Conservation (phyloP, 2,329 filamentous ascomycete species). For the Tolypocladium paradoxum region DNA sequence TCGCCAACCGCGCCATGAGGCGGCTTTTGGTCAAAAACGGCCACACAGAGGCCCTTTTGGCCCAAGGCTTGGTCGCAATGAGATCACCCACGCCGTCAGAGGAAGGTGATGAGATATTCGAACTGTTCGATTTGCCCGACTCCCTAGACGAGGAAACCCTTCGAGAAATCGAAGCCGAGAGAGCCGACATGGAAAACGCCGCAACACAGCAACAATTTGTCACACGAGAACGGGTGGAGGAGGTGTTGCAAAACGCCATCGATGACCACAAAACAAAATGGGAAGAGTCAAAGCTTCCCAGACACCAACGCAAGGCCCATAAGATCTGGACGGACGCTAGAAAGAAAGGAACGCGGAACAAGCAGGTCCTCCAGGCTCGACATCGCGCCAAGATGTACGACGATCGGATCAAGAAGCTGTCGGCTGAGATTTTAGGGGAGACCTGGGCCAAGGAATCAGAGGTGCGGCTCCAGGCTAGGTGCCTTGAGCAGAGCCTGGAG, state of each 20-base stretch:
- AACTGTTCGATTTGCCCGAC: conserved; percentile 21
- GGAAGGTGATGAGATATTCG: conserved; percentile 30
- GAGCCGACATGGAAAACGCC: conserved; percentile 11
- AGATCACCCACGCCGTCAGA: conserved; percentile 10
- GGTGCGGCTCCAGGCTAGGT: conserved; percentile 43
- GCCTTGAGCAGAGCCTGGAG: conserved; percentile 54
- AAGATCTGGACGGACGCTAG: conserved; percentile 50
- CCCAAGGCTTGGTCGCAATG: conserved; percentile 4
- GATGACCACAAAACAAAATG: conserved; percentile 40
- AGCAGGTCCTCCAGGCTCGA: conserved; percentile 33
- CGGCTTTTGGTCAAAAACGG: conserved; percentile 24
- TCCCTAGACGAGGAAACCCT: conserved; percentile 43
- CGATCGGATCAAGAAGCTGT: conserved; percentile 43
- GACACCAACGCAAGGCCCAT: conserved; percentile 44
- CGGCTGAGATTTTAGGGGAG: conserved; percentile 37
- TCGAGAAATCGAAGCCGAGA: conserved; percentile 46
- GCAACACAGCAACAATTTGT: conserved; percentile 17
- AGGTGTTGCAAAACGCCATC: conserved; percentile 44
- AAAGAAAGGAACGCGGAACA: conserved; percentile 21
- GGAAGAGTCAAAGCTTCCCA: conserved; percentile 46
- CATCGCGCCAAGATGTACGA: conserved; percentile 30
- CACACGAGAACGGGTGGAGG: conserved; percentile 33
- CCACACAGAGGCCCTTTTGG: conserved; percentile 5
- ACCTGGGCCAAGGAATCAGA: conserved; percentile 42
- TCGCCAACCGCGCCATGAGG: conserved; percentile 30